A percentile compares a stretch with the other conserved stretches of the same genome.
phyloP scores from a whole-genome alignment of 73 alveolate genomes.

The Paramecium octaurelia region DNA sequence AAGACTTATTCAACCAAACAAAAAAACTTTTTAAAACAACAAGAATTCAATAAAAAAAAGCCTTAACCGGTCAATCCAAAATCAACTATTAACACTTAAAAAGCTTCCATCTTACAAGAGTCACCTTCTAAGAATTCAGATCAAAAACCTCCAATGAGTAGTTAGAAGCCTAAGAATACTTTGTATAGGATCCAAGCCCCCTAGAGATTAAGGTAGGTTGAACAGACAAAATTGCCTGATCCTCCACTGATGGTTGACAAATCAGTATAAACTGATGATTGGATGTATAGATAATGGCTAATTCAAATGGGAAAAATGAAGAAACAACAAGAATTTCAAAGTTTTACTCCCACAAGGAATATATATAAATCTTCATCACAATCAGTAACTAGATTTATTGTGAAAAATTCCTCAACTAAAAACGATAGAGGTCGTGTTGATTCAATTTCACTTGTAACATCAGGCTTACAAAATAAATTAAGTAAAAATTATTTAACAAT shows the following conservation, averaged over 20 bases:
- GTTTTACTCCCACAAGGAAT: background rate
- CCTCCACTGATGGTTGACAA: constrained; percentile 30
- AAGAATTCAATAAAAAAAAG: background rate
- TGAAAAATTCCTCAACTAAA: background rate
- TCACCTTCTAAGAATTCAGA: background rate
- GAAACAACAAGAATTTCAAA: background rate
- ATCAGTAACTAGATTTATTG: constrained; percentile 42
- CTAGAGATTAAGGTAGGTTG: background rate
- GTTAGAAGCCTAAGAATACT: constrained; percentile 29
- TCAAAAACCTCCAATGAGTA: constrained; percentile 2
- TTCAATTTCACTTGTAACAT: constrained; percentile 8
- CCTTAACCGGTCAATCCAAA: background rate
- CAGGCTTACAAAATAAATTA: constrained; percentile 16
- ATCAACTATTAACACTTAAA: background rate
- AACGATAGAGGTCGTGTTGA: constrained; percentile 31
- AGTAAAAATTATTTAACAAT: background rate
- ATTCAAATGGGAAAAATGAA: constrained; percentile 34
- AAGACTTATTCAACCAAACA: constrained; percentile 10
- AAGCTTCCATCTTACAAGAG: background rate
- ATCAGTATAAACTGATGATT: constrained; percentile 24
- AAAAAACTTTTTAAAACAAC: background rate
- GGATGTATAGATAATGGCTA: constrained; percentile 42
- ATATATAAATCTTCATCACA: constrained; percentile 34
- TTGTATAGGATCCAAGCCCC: constrained; percentile 17
- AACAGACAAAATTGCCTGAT: background rate